Evolutionary conservation across 2,329 filamentous ascomycete species (phyloP).

Genomic region (Sporothrix pallida): DNA sequence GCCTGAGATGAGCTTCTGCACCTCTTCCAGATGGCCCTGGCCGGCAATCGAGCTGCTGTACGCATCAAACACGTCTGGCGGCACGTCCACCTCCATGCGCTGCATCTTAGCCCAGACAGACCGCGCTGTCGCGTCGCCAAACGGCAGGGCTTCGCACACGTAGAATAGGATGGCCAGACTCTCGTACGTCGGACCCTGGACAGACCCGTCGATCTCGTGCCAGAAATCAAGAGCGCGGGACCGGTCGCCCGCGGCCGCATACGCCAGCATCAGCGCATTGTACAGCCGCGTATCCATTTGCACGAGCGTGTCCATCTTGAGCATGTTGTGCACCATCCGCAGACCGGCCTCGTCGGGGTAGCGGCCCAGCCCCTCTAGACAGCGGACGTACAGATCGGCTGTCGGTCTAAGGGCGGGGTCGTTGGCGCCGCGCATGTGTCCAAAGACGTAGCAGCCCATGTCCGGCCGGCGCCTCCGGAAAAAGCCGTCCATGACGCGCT

Average conservation of each 20-base stretch:
- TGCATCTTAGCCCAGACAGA: slow-evolving; percentile 74
- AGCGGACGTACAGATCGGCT: slow-evolving; percentile 75
- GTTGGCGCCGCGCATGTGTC: slow-evolving; percentile 85
- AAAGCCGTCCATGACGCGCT: slow-evolving; percentile 79
- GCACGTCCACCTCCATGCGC: slow-evolving; percentile 78
- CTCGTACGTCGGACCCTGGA: slow-evolving; percentile 84
- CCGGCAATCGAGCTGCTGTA: slow-evolving; percentile 79
- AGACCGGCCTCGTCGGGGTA: slow-evolving; percentile 59
- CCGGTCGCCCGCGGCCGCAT: slow-evolving; percentile 71
- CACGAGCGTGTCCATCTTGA: slow-evolving; percentile 87
- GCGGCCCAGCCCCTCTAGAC: slow-evolving; percentile 76
- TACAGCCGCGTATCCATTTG: slow-evolving; percentile 76
- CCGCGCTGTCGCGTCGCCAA: slow-evolving; percentile 64
- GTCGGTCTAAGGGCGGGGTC: slow-evolving; percentile 69
- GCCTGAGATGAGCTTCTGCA: slow-evolving; percentile 67
- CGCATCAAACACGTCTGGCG: slow-evolving; percentile 72
- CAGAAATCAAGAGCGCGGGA: slow-evolving; percentile 77
- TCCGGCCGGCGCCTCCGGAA: slow-evolving; percentile 77
- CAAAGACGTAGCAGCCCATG: slow-evolving; percentile 85
- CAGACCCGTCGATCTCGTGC: slow-evolving; percentile 78
- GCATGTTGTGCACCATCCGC: slow-evolving; percentile 83
- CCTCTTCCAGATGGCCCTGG: slow-evolving; percentile 72
- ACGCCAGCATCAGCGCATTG: slow-evolving; percentile 87
- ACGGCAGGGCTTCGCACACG: slow-evolving; percentile 69
- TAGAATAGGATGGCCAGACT: slow-evolving; percentile 82